Evolutionary conservation across 1,139 yeast genomes (phyloP), one percentile per base, ranked within the genome.

Genomic region (Nakaseomyces glabratus): DNA sequence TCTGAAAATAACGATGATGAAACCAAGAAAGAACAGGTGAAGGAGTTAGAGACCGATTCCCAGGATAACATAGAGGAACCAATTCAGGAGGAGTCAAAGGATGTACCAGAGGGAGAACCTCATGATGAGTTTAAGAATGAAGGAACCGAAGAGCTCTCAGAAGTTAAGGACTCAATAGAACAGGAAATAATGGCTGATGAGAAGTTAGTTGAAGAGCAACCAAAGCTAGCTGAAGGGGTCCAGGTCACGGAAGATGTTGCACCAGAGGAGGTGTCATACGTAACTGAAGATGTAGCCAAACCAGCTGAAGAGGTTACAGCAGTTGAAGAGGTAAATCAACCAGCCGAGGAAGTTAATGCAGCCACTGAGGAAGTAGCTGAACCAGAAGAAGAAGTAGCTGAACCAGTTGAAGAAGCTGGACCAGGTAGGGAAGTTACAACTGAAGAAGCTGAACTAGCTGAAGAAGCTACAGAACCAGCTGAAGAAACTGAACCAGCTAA

Each of bases 331-430:
- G 24, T 18, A 8, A 6, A 12, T 18, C 10, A 15, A 24, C 18
- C 20, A 16, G 11, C 11, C 11, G 28, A 22, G 6, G 30, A 25
- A 9, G 25, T 19, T 3, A 17, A 9, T 20, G 29, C 24, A 6
- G 31, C n/a, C 18, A 18, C 17, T 5, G 25, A 11, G 5, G 23
- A 21, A n/a, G 22, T 13, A 10, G 22, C 13, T 95, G 95, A 46
- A 73, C 36, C 67, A 76, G 48, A 81, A 86, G 35, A 60, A 55
- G 35, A 88, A 88, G 41, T 74, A 60, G 44, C 73, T 62, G 23
- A 93, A 95, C 85, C 93, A 24, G 28, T 9, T 5, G 17, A 9
- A n/a, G 33, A 29, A n/a, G 9, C n/a, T 8, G n/a, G 16, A 15
- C 23, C 31, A 10, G 18, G 19, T 13, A 2, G 28, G 6, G 34